Base-by-base conservation (phyloP, 2,329 filamentous ascomycete species). In the Neurospora sp. region DNA sequence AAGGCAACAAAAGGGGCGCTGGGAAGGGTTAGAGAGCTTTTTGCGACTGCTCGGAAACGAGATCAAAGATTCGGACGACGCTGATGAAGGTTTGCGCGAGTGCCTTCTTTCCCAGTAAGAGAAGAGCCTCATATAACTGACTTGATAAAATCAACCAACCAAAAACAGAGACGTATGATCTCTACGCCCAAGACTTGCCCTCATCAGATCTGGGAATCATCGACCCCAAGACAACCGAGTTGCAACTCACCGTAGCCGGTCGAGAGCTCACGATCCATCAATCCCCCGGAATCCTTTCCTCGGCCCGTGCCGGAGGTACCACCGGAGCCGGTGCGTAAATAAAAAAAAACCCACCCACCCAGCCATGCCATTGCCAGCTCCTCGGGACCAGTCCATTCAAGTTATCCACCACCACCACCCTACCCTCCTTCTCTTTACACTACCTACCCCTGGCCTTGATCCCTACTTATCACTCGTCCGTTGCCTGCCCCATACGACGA, bases 121-220 rank as follows among this genome's bases (percentile, higher is more conserved):
- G 23, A 36, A 15, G 43, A 17, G 23, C 52, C 23, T 15, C 52
- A 17, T 17, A 5, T 1, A 36, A 28, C 52, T 62, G 52, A 62
- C 52, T 9, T 4, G 28, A 13, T 33, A 2, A 58, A 17, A 2
- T 6, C 10, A 46, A 43, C 19, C 28, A 67, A 40, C 6, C 8
- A 23, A 52, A 52, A 23, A 23, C 43, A 97, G 95, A 98, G 82
- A 92, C 93, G 4, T 97, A 97, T 77, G 81, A 94, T 43, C 85
- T 97, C 69, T 97, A 97, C 83, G 90, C 93, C 62, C 89, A 91
- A 77, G 82, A 88, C 19, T 87, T 93, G 36, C 89, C 91, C 0
- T 91, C 91, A 13, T 87, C 89, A 69, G 90, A 93, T 75, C 89
- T 98, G 10, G 96, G 95, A 77, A 96, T 97, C 80, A 82, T 98